Evolutionary conservation across 2,329 filamentous ascomycete species (phyloP).

Genomic region (Emergomyces pasteurianus): DNA sequence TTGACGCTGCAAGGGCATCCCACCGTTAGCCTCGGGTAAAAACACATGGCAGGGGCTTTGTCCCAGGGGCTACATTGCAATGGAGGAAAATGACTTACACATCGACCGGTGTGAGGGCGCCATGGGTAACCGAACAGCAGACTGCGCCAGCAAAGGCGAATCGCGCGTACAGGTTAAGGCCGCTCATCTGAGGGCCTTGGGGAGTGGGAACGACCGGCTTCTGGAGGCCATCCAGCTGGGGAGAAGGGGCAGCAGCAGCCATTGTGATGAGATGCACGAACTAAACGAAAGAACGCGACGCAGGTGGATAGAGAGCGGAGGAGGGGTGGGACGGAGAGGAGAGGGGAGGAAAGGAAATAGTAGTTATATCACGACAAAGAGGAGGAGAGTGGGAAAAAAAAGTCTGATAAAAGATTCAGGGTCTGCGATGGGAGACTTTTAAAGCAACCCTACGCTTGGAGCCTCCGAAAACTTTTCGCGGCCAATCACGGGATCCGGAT

Average conservation of each 20-base stretch:
- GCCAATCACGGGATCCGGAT: conserved; percentile 7
- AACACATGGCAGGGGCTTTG: neutral
- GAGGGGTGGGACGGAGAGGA: neutral
- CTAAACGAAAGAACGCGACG: neutral
- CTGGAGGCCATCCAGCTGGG: conserved; percentile 2
- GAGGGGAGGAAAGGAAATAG: neutral
- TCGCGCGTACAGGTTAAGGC: conserved; percentile 73
- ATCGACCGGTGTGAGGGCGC: conserved; percentile 93
- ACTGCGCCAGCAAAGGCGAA: conserved; percentile 96
- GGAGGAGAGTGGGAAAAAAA: conserved; percentile 5
- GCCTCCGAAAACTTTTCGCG: conserved; percentile 11
- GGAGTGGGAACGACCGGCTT: conserved; percentile 9
- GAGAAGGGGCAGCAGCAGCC: conserved; percentile 9
- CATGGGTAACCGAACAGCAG: conserved; percentile 98
- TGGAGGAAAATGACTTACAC: too few relatives aligned
- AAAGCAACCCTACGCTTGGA: neutral
- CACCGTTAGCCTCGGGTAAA: neutral
- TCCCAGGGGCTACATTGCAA: too few relatives aligned
- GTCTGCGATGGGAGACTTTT: neutral
- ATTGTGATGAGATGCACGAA: neutral
- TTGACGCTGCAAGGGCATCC: conserved; percentile 58
- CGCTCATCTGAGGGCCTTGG: conserved; percentile 19
- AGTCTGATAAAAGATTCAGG: neutral
- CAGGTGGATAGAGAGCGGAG: neutral
- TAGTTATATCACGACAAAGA: neutral